Base-by-base conservation (phyloP, 805 yeast species). In the Ogataea naganishii region DNA sequence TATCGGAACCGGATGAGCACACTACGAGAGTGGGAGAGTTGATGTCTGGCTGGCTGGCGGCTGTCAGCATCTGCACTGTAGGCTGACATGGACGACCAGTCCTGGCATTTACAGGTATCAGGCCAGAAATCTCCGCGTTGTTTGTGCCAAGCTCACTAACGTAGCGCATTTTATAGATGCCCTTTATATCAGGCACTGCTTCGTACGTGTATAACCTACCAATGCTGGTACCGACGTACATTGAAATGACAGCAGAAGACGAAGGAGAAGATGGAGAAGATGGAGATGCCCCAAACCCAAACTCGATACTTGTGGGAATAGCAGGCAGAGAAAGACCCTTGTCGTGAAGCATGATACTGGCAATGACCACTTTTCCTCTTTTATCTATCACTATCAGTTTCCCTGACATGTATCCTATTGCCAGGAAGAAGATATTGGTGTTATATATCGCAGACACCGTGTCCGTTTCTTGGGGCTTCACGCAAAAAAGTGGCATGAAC, bases 351-450 rank as follows among this genome's bases (percentile, higher is more conserved):
- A 38, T 32, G 11, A 56, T 51, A 33, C 62, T 63, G 39, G 56
- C 58, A n/a, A 72, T 71, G 11, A 69, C 53, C 0, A 66, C 65
- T 18, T 72, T 74, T 2, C 82, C 82, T 35, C 96, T 65, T 32
- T 82, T 63, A 55, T 89, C 96, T 35, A 88, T 58, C 0, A 89
- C 75, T 2, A 79, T 55, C 12, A 89, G 37, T 20, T 73, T 65
- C n/a, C 97, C 96, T 10, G 76, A 67, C 26, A 67, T 68, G 50
- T 80, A 85, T 1, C 82, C 94, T 24, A 83, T 61, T 1, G 81
- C 92, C 7, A 80, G 82, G 58, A 92, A 88, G 0, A 96, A 96
- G 28, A 85, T 64, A 38, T 79, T 69, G 36, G 88, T 77, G 51
- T 81, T 70, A 32, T 69, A 64, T 28, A 88, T 37, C 2, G 82